Evolutionary conservation across 2,329 filamentous ascomycete species (phyloP), one percentile per base, ranked within the genome.

Genomic region (Emericellopsis atlantica): DNA sequence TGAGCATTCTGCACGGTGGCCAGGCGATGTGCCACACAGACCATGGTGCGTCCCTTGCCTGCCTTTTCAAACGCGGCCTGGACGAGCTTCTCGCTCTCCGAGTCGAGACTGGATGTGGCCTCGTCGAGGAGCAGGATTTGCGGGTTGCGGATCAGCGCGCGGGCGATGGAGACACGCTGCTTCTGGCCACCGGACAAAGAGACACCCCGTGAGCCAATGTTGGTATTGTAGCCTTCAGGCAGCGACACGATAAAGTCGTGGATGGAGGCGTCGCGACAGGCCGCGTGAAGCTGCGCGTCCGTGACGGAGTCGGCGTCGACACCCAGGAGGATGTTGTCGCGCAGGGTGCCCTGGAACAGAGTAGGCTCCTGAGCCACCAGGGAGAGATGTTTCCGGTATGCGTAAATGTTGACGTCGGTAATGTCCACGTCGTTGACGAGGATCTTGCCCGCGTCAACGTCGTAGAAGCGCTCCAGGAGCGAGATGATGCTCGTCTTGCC

Each of bases 1-100:
- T 90, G 79, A 1, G 84, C 82, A 49, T 88, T 81, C 56, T 84
- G 83, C 16, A 89, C 78, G 11, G 82, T 90, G 0, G 80, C 80
- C 38, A 90, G 65, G 12, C 84, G 69, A 55, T 90, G 85, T 1
- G 85, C 85, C 10, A 92, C 83, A 3, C 83, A 82, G 4, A 92
- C 66, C 45, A 84, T 84, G 2, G 85, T 79, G 7, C 72, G 62
- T 3, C 72, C 73, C 46, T 68, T 66, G 4, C 69, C 69, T 0
- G 76, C 77, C 34, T 66, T 66, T 62, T 86, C 79, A 51, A 89
- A 76, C 0, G 82, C 81, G 1, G 64, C 66, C 56, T 89, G 74
- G 4, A 78, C 73, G n/a, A 76, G 62, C 54, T 72, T 67, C 56
- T 76, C 72, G 35, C 70, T 70, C 51, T 79, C 74, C 2, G 71